Evolutionary conservation across 306 rosid species (phyloP).

Genomic region (Glycine latifolia): DNA sequence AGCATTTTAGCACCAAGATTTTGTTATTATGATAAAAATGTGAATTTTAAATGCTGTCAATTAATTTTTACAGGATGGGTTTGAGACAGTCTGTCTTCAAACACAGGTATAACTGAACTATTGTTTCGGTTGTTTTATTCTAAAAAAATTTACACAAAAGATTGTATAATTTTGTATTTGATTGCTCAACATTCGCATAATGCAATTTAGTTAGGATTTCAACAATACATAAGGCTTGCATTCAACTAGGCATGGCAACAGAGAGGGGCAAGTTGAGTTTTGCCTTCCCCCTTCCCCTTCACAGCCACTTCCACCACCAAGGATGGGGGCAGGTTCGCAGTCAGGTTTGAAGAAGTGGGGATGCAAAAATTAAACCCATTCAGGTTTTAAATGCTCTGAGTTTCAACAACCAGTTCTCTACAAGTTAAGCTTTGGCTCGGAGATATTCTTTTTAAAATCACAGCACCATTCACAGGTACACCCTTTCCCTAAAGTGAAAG

Average conservation of each 20-base stretch:
- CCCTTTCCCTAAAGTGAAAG: slow-evolving; percentile 15
- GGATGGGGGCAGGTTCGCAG: neutral
- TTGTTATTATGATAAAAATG: neutral
- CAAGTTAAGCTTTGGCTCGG: slow-evolving; percentile 17
- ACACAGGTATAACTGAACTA: slow-evolving; percentile 59
- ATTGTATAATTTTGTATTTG: neutral
- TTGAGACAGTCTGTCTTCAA: slow-evolving; percentile 62
- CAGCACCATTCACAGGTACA: slow-evolving; percentile 9
- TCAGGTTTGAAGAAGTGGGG: neutral
- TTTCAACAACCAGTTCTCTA: neutral
- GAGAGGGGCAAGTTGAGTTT: neutral
- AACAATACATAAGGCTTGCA: slow-evolving; percentile 6
- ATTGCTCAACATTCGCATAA: slow-evolving; percentile 8
- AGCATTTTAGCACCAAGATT: slow-evolving; percentile 34
- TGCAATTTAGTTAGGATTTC: slow-evolving; percentile 23
- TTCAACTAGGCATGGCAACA: neutral
- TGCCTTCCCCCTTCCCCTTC: neutral
- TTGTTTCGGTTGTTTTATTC: slow-evolving; percentile 26
- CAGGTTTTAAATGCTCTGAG: no score
- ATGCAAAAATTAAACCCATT: neutral
- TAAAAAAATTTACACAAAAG: neutral
- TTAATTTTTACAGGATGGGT: slow-evolving; percentile 69
- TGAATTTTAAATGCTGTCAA: slow-evolving; percentile 40
- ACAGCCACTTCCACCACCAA: neutral
- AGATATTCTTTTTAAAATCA: neutral